Base-by-base conservation (phyloP, 1,284 basidiomycete species). In the Schizophyllum commune region DNA sequence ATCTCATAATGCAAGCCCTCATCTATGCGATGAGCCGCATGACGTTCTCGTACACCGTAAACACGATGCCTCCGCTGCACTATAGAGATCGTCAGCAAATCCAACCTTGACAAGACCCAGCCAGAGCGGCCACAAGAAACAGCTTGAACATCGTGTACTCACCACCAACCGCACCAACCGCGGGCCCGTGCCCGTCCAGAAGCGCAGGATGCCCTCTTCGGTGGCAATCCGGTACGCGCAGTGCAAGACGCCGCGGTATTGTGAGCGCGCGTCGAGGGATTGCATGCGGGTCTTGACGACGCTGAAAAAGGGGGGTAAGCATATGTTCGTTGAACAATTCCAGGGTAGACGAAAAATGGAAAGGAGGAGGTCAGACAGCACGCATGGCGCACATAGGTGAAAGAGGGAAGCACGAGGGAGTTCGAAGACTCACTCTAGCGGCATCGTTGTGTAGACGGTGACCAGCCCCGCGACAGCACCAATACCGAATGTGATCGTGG, bases 201-300 rank as follows among this genome's bases (percentile, higher is more conserved):
- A 97, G 56, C 91, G 84, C 32, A 86, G 69, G 15, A 96, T 65
- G 7, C 95, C 95, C 71, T 97, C 94, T 73, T 96, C 92, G 0
- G 88, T 93, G 65, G 93, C 86, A 68, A 96, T 95, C 54, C 94
- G 82, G 71, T 95, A 95, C 4, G 87, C 93, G 71, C 96, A 98
- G 71, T 98, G 94, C 76, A 98, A 91, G 0, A 95, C 90, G 71
- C 96, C 97, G 52, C 86, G 83, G 74, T 98, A 99, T 66, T 94
- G 86, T 53, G 83, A 76, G 19, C 85, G 81, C 1, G 95, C 96
- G 65, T 87, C 83, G 32, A 98, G 81, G 1, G 92, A 89, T 73
- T 99, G 96, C 96, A 99, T 98, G 53, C 96, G 85, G 11, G 96
- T 98, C 77, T 98, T 98, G 76, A 98, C 86, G 19, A 98, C 95